These are phyloP conservation scores for Dioscorea zingiberensis DNA, from an alignment of 106 monocot species.

Conservation along the genomic window DNA sequence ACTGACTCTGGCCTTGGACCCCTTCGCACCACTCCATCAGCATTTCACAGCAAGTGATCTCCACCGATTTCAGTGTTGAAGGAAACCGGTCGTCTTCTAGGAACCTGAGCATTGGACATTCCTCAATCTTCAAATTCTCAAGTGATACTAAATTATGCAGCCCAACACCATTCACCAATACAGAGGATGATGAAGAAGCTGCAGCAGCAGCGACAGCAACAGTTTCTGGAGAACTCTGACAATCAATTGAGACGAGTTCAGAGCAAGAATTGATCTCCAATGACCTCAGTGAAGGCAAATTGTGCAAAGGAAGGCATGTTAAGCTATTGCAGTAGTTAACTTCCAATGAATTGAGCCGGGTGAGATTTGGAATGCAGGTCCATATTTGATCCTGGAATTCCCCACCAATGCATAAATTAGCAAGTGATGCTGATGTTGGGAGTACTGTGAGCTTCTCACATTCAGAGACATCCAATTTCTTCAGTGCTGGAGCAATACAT, in stretches of 20 bases:
- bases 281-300: background rate
- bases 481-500: background rate
- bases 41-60: background rate
- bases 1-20: background rate
- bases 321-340: background rate
- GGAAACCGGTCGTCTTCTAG: background rate
- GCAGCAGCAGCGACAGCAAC: background rate
- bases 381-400: background rate
- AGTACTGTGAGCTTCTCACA: background rate
- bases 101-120: conserved; percentile 2
- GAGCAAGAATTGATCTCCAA: background rate
- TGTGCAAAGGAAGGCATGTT: conserved; percentile 7
- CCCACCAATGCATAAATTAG: background rate
- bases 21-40: conserved; percentile 7
- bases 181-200: conserved; percentile 2
- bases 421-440: background rate
- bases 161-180: background rate
- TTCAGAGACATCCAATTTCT: background rate
- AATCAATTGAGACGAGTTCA: conserved; percentile 5
- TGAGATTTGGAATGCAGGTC: background rate
- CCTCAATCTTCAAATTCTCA: background rate
- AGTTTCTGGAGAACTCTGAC: background rate
- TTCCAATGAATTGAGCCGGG: conserved; percentile 1
- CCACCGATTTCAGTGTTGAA: background rate
- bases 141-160: conserved; percentile 5